Percentiles rank a stretch among this genome's conserved stretches.
phyloP scores from a whole-genome alignment of 257 asterid genomes.

The Scutellaria galericulata region DNA sequence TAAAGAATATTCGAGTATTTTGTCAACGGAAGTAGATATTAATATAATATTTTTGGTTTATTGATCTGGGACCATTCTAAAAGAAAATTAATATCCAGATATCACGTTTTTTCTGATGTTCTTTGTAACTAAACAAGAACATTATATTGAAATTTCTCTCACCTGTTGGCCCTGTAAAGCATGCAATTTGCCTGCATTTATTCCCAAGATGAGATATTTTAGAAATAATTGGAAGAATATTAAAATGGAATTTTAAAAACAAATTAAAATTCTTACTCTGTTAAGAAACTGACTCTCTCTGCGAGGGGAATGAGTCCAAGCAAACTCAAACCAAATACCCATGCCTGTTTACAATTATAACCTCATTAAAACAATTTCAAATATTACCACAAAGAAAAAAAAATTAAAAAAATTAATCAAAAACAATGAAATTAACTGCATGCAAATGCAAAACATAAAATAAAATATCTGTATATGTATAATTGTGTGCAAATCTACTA shows the following conservation, averaged over 20 bases:
- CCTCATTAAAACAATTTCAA: background rate
- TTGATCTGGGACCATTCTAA: conserved; percentile 1
- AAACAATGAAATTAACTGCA: background rate
- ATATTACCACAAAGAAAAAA: background rate
- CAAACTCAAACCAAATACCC: conserved; percentile 90
- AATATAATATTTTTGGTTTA: background rate
- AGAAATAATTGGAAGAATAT: background rate
- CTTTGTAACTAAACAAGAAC: background rate
- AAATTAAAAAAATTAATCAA: background rate
- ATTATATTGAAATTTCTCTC: background rate
- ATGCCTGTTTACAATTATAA: conserved; percentile 54
- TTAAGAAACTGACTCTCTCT: conserved; percentile 82
- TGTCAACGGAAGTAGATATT: no score
- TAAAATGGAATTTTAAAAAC: background rate
- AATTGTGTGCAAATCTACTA: background rate
- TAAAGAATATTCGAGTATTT: no score
- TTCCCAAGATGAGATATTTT: background rate
- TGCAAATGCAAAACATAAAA: background rate
- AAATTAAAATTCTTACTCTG: conserved; percentile 66
- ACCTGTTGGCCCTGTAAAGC: conserved; percentile 97
- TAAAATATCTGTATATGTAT: no score
- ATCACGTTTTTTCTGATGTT: background rate
- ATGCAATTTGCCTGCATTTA: conserved; percentile 84
- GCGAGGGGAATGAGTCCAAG: conserved; percentile 93
- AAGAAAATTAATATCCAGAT: background rate